phyloP scores from a whole-genome alignment of 441 rosid genomes.

The Pelargonium fulgidum region DNA sequence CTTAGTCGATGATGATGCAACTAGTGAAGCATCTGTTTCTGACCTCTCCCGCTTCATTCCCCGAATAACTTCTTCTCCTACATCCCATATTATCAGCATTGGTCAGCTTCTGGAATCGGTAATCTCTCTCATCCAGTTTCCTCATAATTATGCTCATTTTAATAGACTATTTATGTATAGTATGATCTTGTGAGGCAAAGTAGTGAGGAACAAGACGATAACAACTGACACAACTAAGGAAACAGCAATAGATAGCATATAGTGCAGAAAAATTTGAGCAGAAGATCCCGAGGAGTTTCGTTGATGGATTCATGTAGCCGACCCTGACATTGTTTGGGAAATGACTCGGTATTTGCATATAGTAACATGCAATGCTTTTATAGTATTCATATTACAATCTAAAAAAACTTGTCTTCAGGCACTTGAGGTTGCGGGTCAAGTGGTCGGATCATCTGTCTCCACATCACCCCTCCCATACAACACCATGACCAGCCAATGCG shows the following conservation, averaged over 20 bases:
- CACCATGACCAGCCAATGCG: slow-evolving; percentile 75
- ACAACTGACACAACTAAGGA: no score
- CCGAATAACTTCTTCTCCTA: slow-evolving; percentile 49
- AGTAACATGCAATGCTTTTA: not conserved
- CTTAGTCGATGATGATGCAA: slow-evolving; percentile 55
- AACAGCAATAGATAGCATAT: no score
- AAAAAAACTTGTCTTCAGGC: slow-evolving; percentile 42
- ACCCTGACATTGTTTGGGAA: no score
- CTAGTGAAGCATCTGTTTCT: slow-evolving; percentile 66
- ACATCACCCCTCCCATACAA: slow-evolving; percentile 81
- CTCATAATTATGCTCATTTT: no score
- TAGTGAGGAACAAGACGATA: no score
- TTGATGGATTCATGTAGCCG: no score
- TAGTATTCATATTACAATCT: not conserved
- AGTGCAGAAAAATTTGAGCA: no score
- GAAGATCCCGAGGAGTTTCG: no score
- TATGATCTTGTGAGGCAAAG: no score
- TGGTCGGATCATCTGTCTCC: slow-evolving; percentile 68
- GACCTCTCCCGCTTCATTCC: slow-evolving; percentile 48
- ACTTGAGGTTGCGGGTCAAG: slow-evolving; percentile 90
- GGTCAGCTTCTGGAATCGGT: slow-evolving; percentile 92
- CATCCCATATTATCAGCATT: slow-evolving; percentile 66
- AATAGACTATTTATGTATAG: no score
- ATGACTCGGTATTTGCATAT: not conserved
- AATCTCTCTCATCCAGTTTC: slow-evolving; percentile 20